These are phyloP conservation scores for Carallia brachiata DNA, from an alignment of 345 rosid species.

Conservation along the genomic window DNA sequence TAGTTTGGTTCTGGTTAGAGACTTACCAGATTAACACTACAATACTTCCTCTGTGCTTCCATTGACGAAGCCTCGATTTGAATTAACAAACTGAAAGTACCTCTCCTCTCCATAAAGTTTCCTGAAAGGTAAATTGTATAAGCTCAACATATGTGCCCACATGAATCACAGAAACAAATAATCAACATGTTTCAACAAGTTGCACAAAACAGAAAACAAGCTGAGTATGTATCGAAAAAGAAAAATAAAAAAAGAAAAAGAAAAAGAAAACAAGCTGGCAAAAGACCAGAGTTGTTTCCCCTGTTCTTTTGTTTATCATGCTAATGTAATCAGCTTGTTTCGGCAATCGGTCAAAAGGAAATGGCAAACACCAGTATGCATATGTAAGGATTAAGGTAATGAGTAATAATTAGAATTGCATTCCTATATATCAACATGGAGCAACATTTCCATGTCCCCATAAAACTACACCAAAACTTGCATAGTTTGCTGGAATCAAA, in stretches of 20 bases:
- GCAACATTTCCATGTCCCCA: neutral
- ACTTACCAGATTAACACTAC: neutral
- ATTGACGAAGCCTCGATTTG: conserved; percentile 25
- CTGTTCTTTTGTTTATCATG: no score
- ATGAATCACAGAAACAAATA: neutral
- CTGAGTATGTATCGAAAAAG: no score
- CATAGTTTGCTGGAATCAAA: neutral
- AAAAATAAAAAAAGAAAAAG: no score
- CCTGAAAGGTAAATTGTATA: conserved; percentile 38
- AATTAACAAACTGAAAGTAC: conserved; percentile 40
- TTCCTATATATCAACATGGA: no score
- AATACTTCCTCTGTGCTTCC: neutral
- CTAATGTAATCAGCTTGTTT: no score
- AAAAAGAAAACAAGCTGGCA: no score
- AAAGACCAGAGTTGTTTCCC: no score
- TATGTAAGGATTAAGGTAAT: no score
- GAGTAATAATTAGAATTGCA: no score
- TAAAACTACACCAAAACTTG: neutral
- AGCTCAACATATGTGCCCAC: neutral
- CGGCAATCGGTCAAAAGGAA: no score
- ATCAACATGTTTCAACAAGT: neutral
- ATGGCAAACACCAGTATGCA: no score
- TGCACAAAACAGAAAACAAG: no score
- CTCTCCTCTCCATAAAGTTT: conserved; percentile 56
- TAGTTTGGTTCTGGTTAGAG: neutral